Percentiles rank a stretch among this genome's conserved stretches.
Conservation (phyloP, 2,329 filamentous ascomycete genomes). For the Cercospora sesami region DNA sequence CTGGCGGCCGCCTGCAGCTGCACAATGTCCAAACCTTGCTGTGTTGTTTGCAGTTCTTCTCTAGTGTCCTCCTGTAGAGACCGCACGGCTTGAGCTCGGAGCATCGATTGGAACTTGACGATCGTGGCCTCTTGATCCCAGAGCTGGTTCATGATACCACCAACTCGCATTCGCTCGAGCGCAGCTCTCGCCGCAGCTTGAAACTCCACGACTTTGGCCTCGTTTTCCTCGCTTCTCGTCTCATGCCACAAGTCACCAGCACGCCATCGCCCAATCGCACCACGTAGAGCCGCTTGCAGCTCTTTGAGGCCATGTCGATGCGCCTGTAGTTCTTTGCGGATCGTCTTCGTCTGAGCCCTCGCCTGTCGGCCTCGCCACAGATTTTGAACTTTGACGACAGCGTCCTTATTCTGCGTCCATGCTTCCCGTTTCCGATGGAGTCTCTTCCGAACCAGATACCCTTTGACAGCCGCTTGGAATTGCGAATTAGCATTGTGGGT, state of each 20-base stretch:
- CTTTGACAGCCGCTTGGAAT: constrained; percentile 77
- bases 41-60: constrained; percentile 50
- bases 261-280: constrained; percentile 55
- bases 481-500: constrained; percentile 79
- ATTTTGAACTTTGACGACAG: constrained; percentile 79
- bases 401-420: constrained; percentile 66
- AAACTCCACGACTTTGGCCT: constrained; percentile 39
- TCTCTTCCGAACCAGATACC: constrained; percentile 68
- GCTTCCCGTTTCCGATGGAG: constrained; percentile 63
- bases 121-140: constrained; percentile 82
- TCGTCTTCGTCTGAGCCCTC: constrained; percentile 46
- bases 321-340: constrained; percentile 49
- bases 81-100: constrained; percentile 50
- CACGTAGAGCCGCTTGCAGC: constrained; percentile 46
- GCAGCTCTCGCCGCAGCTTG: constrained; percentile 64
- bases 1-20: constrained; percentile 58
- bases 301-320: constrained; percentile 50
- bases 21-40: constrained; percentile 61
- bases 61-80: constrained; percentile 60
- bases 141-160: constrained; percentile 78
- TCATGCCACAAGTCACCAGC: constrained; percentile 54
- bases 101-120: constrained; percentile 75
- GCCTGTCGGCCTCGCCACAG: constrained; percentile 68
- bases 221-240: constrained; percentile 38
- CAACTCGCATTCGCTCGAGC: constrained; percentile 71